Evolutionary conservation across 345 rosid species (phyloP).

Genomic region (Clausena lansium): DNA sequence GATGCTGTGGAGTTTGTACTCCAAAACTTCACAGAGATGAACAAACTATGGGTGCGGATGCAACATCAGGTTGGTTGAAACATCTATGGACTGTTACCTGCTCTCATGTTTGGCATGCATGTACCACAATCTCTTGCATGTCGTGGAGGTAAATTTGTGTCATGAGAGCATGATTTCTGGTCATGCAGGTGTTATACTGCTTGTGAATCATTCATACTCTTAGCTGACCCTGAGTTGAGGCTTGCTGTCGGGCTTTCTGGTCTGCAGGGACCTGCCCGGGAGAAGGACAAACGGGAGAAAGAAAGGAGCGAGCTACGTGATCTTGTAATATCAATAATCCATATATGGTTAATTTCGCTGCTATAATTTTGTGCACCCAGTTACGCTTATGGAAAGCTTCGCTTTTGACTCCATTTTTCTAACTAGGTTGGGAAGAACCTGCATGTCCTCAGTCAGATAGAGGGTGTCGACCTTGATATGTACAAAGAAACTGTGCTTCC

Average conservation of each 20-base stretch:
- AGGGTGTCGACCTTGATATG: constrained; percentile 94
- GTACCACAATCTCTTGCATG: constrained; percentile 59
- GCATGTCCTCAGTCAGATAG: constrained; percentile 97
- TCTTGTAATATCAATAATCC: constrained; percentile 78
- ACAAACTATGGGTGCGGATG: constrained; percentile 99
- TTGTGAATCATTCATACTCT: constrained; percentile 91
- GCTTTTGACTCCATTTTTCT: constrained; percentile 27
- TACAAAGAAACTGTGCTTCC: constrained; percentile 96
- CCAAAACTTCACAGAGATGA: constrained; percentile 98
- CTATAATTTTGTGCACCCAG: constrained; percentile 32
- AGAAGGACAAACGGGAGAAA: constrained; percentile 95
- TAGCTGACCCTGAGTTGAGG: constrained; percentile 97
- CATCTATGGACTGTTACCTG: constrained; percentile 46
- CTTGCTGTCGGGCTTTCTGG: constrained; percentile 98
- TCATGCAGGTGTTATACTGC: constrained; percentile 94
- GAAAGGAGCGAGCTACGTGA: constrained; percentile 99
- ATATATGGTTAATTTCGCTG: constrained; percentile 45
- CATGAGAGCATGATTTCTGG: constrained; percentile 95
- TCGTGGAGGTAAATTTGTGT: constrained; percentile 60
- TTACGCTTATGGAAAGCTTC: constrained; percentile 31
- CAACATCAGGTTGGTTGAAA: constrained; percentile 98
- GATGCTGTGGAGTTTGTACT: constrained; percentile 98
- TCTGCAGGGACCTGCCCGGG: constrained; percentile 99
- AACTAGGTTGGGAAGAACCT: constrained; percentile 97
- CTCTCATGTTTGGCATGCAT: constrained; percentile 69